Base-by-base conservation (phyloP, 192 early-diverging fungal species). In the Coemansia sp. region DNA sequence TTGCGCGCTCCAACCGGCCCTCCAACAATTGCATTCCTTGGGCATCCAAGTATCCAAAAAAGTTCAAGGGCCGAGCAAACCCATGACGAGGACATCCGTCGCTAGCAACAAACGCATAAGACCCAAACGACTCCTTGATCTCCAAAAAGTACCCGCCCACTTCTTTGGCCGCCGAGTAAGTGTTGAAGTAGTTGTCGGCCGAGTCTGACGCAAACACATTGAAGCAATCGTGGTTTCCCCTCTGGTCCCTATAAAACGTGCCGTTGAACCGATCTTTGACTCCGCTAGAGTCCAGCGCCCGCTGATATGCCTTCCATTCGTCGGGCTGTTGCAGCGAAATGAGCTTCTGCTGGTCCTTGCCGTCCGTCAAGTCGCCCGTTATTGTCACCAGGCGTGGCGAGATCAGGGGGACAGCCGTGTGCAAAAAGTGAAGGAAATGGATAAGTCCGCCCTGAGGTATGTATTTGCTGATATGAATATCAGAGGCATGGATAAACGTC, bases 171-270 rank as follows among this genome's bases (percentile, higher is more conserved):
- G 86, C 84, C 31, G 86, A 88, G 62, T 89, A 85, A 1, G 86
- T 67, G 29, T 70, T 76, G 73, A 78, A 95, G 66, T 86, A 78
- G 76, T 95, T 94, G 37, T 84, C 73, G 2, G 74, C 58, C 25
- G 87, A 85, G 23, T 85, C 60, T 73, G 85, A 92, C 10, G 72
- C 70, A 17, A 87, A 86, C 3, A 95, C 85, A 65, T 95, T 87
- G 74, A 94, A 97, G 69, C 94, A 95, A 64, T 97, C 95, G 78
- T 97, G 95, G 71, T 97, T 96, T 4, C 95, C 95, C n/a, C 95
- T 85, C 66, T 92, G 84, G 77, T 97, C 95, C 70, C 88, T 90
- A 84, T 89, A 94, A 41, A 91, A 94, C 7, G 76, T 69, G 15
- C 86, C 87, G 70, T 82, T 75, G 51, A 88, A 76, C 23, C 85